Conservation (phyloP, 208 protist species). For the Acanthamoeba divionensis region DNA sequence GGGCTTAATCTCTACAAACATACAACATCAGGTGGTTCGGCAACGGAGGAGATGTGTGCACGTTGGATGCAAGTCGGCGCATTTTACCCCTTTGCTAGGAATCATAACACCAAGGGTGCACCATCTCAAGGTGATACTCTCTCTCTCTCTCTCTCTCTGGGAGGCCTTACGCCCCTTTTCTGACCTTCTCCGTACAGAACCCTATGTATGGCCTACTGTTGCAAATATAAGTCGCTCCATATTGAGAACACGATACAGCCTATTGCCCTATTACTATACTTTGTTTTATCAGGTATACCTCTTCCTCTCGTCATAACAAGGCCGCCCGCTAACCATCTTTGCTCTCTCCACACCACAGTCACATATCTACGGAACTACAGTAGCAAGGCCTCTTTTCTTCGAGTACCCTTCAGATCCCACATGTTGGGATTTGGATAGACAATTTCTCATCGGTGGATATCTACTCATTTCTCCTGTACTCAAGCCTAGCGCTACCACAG, state of each 20-base stretch:
- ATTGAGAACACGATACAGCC: conserved; percentile 68
- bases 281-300: conserved; percentile 21
- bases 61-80: conserved; percentile 84
- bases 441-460: conserved; percentile 78
- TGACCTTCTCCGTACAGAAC: conserved; percentile 44
- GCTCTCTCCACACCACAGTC: neutral
- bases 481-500: conserved; percentile 37
- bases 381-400: conserved; percentile 81
- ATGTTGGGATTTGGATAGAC: conserved; percentile 66
- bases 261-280: conserved; percentile 84
- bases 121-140: neutral
- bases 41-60: conserved; percentile 82
- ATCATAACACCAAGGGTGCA: conserved; percentile 76
- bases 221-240: conserved; percentile 40
- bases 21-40: conserved; percentile 60
- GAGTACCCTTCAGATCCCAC: conserved; percentile 76
- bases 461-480: conserved; percentile 56
- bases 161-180: neutral
- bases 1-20: no score
- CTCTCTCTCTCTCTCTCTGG: neutral
- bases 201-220: conserved; percentile 61
- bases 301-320: neutral
- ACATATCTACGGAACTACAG: neutral
- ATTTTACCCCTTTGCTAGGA: conserved; percentile 87
- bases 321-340: neutral